A percentile compares a stretch with the other conserved stretches of the same genome.
These are phyloP conservation scores for Ceratocystis lukuohia DNA, from an alignment of 2,329 filamentous ascomycete species.

Conservation along the genomic window DNA sequence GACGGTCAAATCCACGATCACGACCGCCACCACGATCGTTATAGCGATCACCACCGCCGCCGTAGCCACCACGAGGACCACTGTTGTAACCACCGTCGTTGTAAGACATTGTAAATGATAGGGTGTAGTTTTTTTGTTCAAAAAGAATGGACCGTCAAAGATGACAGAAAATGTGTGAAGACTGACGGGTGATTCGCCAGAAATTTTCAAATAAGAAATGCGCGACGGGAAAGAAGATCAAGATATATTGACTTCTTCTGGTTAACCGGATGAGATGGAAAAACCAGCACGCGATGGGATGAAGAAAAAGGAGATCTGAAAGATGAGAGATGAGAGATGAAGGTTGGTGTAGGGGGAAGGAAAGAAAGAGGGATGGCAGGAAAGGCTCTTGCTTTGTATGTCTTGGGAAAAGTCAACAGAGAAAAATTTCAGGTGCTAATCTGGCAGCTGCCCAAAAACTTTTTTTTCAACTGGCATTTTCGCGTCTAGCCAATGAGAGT, in stretches of 20 bases:
- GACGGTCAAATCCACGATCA: slow-evolving; percentile 31
- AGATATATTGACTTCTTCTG: slow-evolving; percentile 7
- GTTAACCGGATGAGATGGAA: neutral
- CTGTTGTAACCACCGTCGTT: slow-evolving; percentile 29
- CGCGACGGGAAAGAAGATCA: slow-evolving; percentile 12
- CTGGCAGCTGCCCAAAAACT: slow-evolving; percentile 13
- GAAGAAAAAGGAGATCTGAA: neutral
- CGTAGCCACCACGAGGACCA: slow-evolving; percentile 25
- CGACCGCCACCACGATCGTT: slow-evolving; percentile 27
- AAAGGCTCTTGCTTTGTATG: slow-evolving; percentile 11
- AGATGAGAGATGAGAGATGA: neutral
- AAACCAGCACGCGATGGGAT: slow-evolving; percentile 13
- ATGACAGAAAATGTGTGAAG: neutral
- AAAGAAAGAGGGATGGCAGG: slow-evolving; percentile 18
- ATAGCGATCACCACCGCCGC: slow-evolving; percentile 28
- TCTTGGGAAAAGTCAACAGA: neutral
- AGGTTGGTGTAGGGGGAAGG: slow-evolving; percentile 10
- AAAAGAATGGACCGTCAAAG: slow-evolving; percentile 3
- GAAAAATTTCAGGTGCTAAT: slow-evolving; percentile 14
- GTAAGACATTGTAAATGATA: slow-evolving; percentile 31
- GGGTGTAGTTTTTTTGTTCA: neutral
- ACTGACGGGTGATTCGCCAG: neutral
- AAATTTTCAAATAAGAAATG: slow-evolving; percentile 1
- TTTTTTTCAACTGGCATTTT: slow-evolving; percentile 17
- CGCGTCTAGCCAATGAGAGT: slow-evolving; percentile 8